Base-by-base conservation (phyloP, 345 rosid genomes). In the Brassica cretica region DNA sequence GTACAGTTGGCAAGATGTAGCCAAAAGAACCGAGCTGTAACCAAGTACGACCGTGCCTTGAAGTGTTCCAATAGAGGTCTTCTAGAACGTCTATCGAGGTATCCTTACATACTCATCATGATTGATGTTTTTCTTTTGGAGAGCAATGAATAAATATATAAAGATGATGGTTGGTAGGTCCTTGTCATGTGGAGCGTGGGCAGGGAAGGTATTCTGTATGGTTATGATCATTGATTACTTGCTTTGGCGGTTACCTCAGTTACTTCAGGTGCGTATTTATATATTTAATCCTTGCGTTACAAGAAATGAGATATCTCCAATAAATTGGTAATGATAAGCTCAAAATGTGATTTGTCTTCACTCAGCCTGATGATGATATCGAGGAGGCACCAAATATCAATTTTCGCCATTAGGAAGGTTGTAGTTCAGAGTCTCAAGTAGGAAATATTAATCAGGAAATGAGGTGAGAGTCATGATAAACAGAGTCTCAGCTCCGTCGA, bases 1-100 rank as follows among this genome's bases (percentile, higher is more conserved):
- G 51, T 95, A 95, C 66, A 86, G 88, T 83, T 95, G 98, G 99
- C 95, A 86, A 56, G 99, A 95, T 85, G 98, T 93, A 59, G 97
- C 99, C 49, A 87, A 85, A 82, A 87, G 99, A 83, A 89, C 97
- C 19, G 96, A 93, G 88, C 88, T 56, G 98, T 95, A 21, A 21
- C 24, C 24, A 21, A 21, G 9, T 95, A 93, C 62, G 87, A 87
- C 66, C 89, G 86, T 53, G 96, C 98, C 39, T 66, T 91, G 80
- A 88, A 84, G 62, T 89, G 94, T 76, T 83, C 96, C 32, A 76
- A 86, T 74, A 92, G 89, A 69, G 77, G 27, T 81, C 89, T 93
- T 18, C 30, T 88, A 37, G 92, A 85, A 70, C 87, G 90, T 66
- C 78, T 93, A 60, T 77, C 89, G 1, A 81, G 96, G 98, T 93